Evolutionary conservation across 345 rosid species (phyloP).

Genomic region (Gossypium sturtianum): DNA sequence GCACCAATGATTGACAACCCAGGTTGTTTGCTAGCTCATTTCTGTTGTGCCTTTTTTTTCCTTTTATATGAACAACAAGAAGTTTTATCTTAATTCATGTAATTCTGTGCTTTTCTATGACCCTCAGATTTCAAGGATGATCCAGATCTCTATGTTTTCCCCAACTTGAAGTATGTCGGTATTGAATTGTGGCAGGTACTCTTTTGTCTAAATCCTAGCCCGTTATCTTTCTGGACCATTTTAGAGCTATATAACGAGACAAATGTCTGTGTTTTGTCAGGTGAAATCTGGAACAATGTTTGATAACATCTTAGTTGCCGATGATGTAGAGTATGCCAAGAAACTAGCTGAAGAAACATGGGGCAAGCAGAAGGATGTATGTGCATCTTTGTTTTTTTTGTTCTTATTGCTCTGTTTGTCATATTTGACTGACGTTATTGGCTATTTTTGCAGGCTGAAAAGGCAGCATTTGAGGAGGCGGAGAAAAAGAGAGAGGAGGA

Average conservation of each 20-base stretch:
- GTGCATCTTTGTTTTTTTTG: slow-evolving; percentile 6
- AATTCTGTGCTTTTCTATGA: slow-evolving; percentile 1
- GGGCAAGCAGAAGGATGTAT: slow-evolving; percentile 92
- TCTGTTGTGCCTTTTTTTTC: not conserved
- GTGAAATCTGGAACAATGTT: slow-evolving; percentile 97
- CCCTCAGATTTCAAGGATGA: slow-evolving; percentile 89
- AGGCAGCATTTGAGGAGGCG: slow-evolving; percentile 86
- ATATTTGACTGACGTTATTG: not conserved
- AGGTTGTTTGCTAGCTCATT: slow-evolving; percentile 33
- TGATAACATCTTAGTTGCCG: slow-evolving; percentile 73
- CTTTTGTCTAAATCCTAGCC: not conserved
- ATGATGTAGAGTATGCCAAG: slow-evolving; percentile 85
- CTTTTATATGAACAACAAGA: not conserved
- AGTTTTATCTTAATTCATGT: not conserved
- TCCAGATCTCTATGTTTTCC: slow-evolving; percentile 80
- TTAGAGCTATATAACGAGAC: not conserved
- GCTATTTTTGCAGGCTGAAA: slow-evolving; percentile 65
- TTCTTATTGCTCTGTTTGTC: not conserved
- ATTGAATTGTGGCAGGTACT: slow-evolving; percentile 97
- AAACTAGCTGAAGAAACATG: slow-evolving; percentile 87
- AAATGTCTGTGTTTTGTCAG: slow-evolving; percentile 24
- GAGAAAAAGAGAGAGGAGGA: slow-evolving; percentile 78
- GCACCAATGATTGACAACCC: slow-evolving; percentile 97
- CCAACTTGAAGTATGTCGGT: slow-evolving; percentile 90
- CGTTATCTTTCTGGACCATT: not conserved